These are phyloP conservation scores for Geranomyces variabilis DNA, from an alignment of 192 early-diverging fungal genomes.

Conservation along the genomic window DNA sequence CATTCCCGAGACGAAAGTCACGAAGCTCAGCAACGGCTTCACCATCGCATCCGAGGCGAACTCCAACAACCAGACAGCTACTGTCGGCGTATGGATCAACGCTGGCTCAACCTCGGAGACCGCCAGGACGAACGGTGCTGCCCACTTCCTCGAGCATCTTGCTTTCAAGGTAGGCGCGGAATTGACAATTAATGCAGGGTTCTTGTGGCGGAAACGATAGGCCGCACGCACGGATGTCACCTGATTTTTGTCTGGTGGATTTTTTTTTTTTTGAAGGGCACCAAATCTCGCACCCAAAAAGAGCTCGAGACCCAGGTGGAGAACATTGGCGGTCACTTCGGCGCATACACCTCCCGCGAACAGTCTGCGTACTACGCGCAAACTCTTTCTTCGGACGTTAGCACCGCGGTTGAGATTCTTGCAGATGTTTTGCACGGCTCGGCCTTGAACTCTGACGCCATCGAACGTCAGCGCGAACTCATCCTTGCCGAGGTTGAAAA, in stretches of 20 bases:
- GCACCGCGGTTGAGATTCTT: conserved; percentile 86
- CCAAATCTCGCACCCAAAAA: conserved; percentile 79
- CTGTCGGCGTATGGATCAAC: conserved; percentile 68
- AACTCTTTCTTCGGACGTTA: conserved; percentile 84
- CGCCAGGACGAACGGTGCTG: conserved; percentile 87
- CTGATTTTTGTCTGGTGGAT: no score
- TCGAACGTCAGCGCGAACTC: conserved; percentile 96
- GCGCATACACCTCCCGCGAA: conserved; percentile 98
- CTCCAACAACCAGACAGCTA: conserved; percentile 62
- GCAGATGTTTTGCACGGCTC: conserved; percentile 95
- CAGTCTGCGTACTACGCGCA: conserved; percentile 99
- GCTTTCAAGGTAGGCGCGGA: conserved; percentile 86
- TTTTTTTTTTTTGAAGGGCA: conserved; percentile 64
- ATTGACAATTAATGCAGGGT: background rate
- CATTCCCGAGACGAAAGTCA: conserved; percentile 54
- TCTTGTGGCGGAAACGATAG: no score
- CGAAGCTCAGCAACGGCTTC: conserved; percentile 58
- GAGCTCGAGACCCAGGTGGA: conserved; percentile 95
- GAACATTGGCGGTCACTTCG: conserved; percentile 97
- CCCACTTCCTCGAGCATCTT: conserved; percentile 99
- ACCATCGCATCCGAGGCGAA: conserved; percentile 59
- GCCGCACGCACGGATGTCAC: no score
- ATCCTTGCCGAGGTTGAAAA: conserved; percentile 92
- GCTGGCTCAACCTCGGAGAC: conserved; percentile 62
- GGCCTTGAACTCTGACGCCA: conserved; percentile 76